Conservation (phyloP, 108 stramenopile species). For the Cyclostephanos tholiformis region DNA sequence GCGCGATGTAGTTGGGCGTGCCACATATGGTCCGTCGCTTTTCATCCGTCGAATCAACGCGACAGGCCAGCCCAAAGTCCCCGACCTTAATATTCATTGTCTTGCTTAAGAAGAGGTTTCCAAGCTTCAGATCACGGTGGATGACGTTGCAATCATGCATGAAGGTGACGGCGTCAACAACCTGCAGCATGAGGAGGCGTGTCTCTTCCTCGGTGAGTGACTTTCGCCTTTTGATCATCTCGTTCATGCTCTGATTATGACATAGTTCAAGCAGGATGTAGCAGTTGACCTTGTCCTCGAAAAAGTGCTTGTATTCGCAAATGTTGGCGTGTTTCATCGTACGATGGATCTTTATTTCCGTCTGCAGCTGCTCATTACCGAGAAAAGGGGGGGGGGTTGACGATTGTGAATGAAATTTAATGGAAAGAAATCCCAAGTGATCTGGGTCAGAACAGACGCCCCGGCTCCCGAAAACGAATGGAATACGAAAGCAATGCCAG, state of each 20-base stretch:
- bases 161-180: slow-evolving; percentile 89
- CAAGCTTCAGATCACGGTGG: slow-evolving; percentile 99
- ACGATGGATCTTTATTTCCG: slow-evolving; percentile 98
- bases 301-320: slow-evolving; percentile 97
- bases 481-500: slow-evolving; percentile 7
- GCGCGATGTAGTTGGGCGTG: slow-evolving; percentile 99
- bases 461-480: too few relatives aligned
- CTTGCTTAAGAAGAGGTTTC: slow-evolving; percentile 95
- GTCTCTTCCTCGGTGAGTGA: slow-evolving; percentile 89
- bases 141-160: slow-evolving; percentile 92
- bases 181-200: slow-evolving; percentile 75
- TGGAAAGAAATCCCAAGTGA: too few relatives aligned
- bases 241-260: slow-evolving; percentile 95
- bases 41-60: slow-evolving; percentile 82
- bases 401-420: too few relatives aligned
- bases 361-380: slow-evolving; percentile 79
- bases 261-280: slow-evolving; percentile 99
- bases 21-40: slow-evolving; percentile 97
- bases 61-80: slow-evolving; percentile 97
- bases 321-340: slow-evolving; percentile 90
- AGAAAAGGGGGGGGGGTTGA: background rate
- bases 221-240: slow-evolving; percentile 93
- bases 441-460: too few relatives aligned
- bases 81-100: slow-evolving; percentile 85
- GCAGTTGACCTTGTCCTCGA: slow-evolving; percentile 95